These are phyloP conservation scores for Calophaca sinica DNA, from an alignment of 306 rosid species.

Conservation along the genomic window DNA sequence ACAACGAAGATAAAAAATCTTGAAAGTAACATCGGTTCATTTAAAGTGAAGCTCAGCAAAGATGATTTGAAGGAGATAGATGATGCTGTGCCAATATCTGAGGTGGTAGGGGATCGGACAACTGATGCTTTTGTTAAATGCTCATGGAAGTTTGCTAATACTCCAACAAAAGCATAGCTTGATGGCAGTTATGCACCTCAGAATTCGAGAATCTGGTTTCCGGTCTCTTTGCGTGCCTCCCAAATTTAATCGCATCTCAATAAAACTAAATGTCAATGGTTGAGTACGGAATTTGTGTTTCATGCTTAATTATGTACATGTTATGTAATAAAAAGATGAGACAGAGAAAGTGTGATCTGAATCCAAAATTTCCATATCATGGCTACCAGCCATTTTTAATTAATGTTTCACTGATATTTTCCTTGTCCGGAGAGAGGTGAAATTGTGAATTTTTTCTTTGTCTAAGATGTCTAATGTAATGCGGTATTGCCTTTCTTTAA, in stretches of 20 bases:
- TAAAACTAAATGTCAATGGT: background rate
- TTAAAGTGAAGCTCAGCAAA: slow-evolving; percentile 55
- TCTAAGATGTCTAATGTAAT: background rate
- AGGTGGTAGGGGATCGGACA: slow-evolving; percentile 57
- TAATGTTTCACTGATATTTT: background rate
- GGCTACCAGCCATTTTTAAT: background rate
- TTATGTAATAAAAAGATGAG: background rate
- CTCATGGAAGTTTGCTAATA: slow-evolving; percentile 73
- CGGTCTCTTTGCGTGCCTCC: background rate
- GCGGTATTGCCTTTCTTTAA: too few species aligned
- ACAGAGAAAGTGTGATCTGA: background rate
- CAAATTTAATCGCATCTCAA: slow-evolving; percentile 7
- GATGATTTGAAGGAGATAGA: slow-evolving; percentile 63
- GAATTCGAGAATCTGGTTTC: slow-evolving; percentile 10
- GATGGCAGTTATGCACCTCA: slow-evolving; percentile 10
- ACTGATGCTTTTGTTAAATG: slow-evolving; percentile 45
- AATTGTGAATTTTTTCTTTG: background rate
- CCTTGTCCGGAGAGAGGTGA: background rate
- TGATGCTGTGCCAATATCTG: slow-evolving; percentile 51
- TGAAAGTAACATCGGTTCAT: slow-evolving; percentile 55
- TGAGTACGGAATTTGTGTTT: slow-evolving; percentile 2
- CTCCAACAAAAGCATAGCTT: slow-evolving; percentile 46
- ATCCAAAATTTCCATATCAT: background rate
- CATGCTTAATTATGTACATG: background rate
- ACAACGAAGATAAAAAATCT: slow-evolving; percentile 73